Base-by-base conservation (phyloP, 2,329 filamentous ascomycete species). In the Colletotrichum trifolii region DNA sequence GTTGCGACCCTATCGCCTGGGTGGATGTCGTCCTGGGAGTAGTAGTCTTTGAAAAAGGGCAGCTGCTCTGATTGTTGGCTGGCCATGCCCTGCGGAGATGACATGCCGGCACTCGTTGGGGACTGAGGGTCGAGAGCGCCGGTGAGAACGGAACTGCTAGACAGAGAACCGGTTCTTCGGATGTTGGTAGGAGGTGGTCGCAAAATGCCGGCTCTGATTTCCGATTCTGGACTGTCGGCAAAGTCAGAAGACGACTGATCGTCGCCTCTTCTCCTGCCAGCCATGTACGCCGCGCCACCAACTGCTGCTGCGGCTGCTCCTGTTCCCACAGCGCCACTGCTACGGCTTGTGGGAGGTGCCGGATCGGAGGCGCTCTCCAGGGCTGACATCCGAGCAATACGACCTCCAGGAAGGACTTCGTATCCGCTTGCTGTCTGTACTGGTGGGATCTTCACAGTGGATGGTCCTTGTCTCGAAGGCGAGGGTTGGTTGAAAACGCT, bases 31-130 rank as follows among this genome's bases (percentile, higher is more conserved):
- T 98, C 96, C 71, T 95, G 91, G 2, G 95, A 98, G 75, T 99
- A 99, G 78, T 99, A 99, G 77, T 99, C 96, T 75, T 97, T 97
- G 87, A 99, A 99, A 74, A 94, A 97, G 4, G 92, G 90, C 58
- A 99, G 82, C 76, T 98, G 96, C 78, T 99, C 96, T 1, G 95
- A 98, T 75, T 97, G 94, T 65, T 95, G 93, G 72, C 94, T 97
- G 33, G 89, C 87, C 67, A 95, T 80, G 34, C 91, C 94, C 72
- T 91, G 91, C 0, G 93, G 93, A 4, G 94, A 97, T 3, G 94
- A 97, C 77, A 92, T 90, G 49, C 85, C 89, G 34, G 83, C 89
- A 75, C 87, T 94, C 64, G 83, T 85, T 7, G 94, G 94, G 9
- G 94, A 97, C 60, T 89, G 89, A 11, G 88, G 84, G 63, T 91